Conservation (phyloP, 495 filamentous ascomycete species). For the Articulospora tetracladia region DNA sequence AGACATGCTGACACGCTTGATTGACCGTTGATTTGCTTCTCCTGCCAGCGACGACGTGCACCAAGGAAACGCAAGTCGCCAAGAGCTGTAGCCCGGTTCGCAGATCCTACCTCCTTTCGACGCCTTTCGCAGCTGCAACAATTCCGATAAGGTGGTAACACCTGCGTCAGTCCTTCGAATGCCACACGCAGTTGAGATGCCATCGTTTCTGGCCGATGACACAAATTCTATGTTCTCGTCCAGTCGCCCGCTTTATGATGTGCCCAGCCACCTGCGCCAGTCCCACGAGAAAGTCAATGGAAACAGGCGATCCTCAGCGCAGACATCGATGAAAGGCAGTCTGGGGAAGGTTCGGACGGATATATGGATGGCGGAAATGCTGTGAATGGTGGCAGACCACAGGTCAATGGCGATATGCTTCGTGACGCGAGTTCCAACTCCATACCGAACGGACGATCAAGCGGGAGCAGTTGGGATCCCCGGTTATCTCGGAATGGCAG, state of each 20-base stretch:
- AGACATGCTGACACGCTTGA: not conserved
- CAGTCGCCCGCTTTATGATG: slow-evolving; percentile 29
- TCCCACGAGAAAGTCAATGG: slow-evolving; percentile 33
- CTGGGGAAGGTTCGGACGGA: slow-evolving; percentile 21
- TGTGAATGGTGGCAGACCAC: slow-evolving; percentile 21
- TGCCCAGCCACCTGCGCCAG: slow-evolving; percentile 32
- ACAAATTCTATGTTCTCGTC: slow-evolving; percentile 34
- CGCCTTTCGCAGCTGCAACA: slow-evolving; percentile 2
- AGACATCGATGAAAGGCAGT: slow-evolving; percentile 28
- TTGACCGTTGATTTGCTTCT: not conserved
- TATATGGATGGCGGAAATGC: slow-evolving; percentile 7
- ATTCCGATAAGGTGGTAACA: slow-evolving; percentile 22
- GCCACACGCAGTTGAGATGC: slow-evolving; percentile 44
- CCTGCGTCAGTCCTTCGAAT: slow-evolving; percentile 20
- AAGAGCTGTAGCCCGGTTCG: slow-evolving; percentile 14
- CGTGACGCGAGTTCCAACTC: slow-evolving; percentile 31
- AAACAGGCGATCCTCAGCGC: slow-evolving; percentile 15
- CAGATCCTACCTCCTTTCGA: slow-evolving; percentile 20
- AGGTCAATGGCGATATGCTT: slow-evolving; percentile 33
- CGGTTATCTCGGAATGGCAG: slow-evolving; percentile 49
- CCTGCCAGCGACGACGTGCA: not conserved
- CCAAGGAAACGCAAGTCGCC: slow-evolving; percentile 10
- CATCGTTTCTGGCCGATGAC: slow-evolving; percentile 53
- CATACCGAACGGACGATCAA: slow-evolving; percentile 30
- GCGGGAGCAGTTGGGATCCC: slow-evolving; percentile 40